Evolutionary conservation across 1,284 basidiomycete genomes (phyloP).

Genomic region (Tilletia indica): DNA sequence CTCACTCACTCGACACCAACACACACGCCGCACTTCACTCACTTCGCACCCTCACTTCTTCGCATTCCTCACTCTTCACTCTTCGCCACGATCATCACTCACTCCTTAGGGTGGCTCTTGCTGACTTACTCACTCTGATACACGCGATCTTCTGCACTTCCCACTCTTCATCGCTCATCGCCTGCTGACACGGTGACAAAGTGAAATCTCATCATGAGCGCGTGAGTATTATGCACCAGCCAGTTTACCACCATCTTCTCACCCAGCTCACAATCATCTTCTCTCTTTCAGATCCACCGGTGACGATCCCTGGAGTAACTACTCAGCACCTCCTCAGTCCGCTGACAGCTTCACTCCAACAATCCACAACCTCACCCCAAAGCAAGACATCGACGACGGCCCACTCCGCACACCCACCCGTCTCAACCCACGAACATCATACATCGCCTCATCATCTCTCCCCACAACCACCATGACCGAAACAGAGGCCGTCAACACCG

Average conservation of each 20-base stretch:
- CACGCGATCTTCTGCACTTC: no score
- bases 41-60: not conserved
- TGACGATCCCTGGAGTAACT: constrained; percentile 13
- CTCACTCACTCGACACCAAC: not conserved
- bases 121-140: no score
- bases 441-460: not conserved
- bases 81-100: not conserved
- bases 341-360: not conserved
- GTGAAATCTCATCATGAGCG: no score
- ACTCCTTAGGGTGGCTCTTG: no score
- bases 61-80: not conserved
- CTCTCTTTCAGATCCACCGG: not conserved
- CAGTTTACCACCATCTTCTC: not conserved
- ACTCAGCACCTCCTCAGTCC: not conserved
- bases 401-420: not conserved
- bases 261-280: not conserved
- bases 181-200: no score
- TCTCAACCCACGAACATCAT: no score
- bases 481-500: constrained; percentile 10
- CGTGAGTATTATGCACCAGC: no score
- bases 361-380: not conserved
- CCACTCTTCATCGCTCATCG: no score
- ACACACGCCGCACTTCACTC: not conserved
- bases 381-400: not conserved
- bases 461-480: not conserved